Percentiles rank a stretch among this genome's conserved stretches.
These are phyloP conservation scores for Coprinopsis cinerea DNA, from an alignment of 768 basidiomycete species.

Conservation along the genomic window DNA sequence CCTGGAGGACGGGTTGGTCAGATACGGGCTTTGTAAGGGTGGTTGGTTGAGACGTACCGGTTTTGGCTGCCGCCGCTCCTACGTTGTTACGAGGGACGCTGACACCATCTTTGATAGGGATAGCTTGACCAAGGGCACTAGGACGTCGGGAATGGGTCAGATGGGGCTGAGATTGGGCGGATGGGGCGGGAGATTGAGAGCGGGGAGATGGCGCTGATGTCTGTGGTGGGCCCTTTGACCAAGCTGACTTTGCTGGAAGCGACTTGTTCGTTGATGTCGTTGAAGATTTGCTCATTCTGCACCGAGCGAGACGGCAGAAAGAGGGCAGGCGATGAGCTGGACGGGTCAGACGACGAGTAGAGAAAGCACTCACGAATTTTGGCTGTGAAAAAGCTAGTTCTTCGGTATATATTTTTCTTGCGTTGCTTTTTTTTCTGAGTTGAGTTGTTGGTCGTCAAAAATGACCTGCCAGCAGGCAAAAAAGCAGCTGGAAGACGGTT, in stretches of 20 bases:
- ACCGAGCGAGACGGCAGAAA: constrained; percentile 14
- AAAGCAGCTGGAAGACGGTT: constrained; percentile 49
- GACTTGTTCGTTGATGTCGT: constrained; percentile 62
- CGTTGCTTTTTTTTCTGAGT: constrained; percentile 38
- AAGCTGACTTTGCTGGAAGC: constrained; percentile 78
- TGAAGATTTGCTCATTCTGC: constrained; percentile 92
- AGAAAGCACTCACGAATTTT: constrained; percentile 36
- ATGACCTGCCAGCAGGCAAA: constrained; percentile 90
- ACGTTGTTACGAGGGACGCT: constrained; percentile 62
- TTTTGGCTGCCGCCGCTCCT: constrained; percentile 56
- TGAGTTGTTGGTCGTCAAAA: constrained; percentile 70
- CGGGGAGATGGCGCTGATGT: constrained; percentile 56
- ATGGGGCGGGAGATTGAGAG: constrained; percentile 71
- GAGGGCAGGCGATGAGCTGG: neutral
- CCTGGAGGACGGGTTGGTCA: constrained; percentile 29
- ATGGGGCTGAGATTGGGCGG: constrained; percentile 37
- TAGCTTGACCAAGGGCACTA: constrained; percentile 64
- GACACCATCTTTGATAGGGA: constrained; percentile 76
- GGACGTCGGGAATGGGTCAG: constrained; percentile 71
- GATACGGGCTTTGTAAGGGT: constrained; percentile 5
- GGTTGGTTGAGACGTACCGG: constrained; percentile 47
- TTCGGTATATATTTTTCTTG: constrained; percentile 36
- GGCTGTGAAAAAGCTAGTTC: constrained; percentile 22
- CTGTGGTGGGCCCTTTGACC: constrained; percentile 84
- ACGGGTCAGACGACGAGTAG: constrained; percentile 5